Conservation (phyloP, 1,284 basidiomycete genomes). For the Cryptococcus sp. region DNA sequence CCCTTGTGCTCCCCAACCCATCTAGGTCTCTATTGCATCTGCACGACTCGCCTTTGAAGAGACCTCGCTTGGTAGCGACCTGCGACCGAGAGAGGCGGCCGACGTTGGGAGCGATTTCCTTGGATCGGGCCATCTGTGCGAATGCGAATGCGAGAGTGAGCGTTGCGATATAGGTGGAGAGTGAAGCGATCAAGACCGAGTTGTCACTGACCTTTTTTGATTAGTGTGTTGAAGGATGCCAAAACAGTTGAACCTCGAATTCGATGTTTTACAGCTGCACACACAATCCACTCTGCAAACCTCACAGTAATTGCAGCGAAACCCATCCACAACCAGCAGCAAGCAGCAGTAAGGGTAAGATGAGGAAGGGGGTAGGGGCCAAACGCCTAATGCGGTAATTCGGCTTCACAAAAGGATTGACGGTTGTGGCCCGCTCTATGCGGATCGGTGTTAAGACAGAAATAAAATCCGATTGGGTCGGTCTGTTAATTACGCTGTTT, state of each 20-base stretch:
- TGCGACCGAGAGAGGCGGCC: conserved; percentile 81
- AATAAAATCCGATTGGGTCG: too few species aligned
- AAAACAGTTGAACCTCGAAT: conserved; percentile 1
- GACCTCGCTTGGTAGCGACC: conserved; percentile 75
- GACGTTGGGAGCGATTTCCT: conserved; percentile 79
- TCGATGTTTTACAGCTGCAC: background rate
- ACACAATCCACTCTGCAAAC: background rate
- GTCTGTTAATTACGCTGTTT: too few species aligned
- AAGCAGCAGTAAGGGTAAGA: too few species aligned
- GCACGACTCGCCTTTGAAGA: conserved; percentile 56
- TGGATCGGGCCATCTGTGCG: conserved; percentile 85
- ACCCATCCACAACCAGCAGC: too few species aligned
- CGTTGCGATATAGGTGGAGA: background rate
- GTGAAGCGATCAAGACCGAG: background rate
- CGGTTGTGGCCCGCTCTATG: too few species aligned
- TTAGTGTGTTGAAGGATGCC: conserved; percentile 9
- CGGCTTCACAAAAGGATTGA: too few species aligned
- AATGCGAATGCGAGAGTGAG: conserved; percentile 1
- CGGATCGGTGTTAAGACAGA: too few species aligned
- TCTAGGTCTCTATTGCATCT: conserved; percentile 1
- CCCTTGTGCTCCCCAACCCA: background rate
- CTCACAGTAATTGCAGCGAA: too few species aligned
- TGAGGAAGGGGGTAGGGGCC: too few species aligned
- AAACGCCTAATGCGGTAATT: too few species aligned
- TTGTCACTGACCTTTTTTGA: conserved; percentile 14